phyloP scores from a whole-genome alignment of 1,284 basidiomycete genomes.

The Xerocomus amazonicus region DNA sequence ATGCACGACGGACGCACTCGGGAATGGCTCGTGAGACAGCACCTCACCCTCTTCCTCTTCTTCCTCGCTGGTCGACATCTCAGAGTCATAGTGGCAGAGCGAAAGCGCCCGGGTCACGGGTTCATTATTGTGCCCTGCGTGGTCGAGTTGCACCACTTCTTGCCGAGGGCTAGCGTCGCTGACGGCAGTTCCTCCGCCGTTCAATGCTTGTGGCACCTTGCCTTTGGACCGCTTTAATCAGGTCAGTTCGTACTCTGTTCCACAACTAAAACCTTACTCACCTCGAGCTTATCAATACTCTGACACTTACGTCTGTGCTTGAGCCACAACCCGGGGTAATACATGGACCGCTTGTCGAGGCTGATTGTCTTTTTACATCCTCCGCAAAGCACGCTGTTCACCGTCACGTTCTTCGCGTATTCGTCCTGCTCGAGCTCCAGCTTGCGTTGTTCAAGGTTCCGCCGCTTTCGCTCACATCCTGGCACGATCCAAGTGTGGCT shows the following conservation, averaged over 20 bases:
- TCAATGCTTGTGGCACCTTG: background rate
- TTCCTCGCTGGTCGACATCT: slow-evolving; percentile 13
- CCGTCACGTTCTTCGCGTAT: slow-evolving; percentile 23
- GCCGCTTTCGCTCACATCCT: slow-evolving; percentile 31
- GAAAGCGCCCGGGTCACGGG: background rate
- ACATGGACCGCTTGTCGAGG: slow-evolving; percentile 33
- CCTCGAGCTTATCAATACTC: slow-evolving; percentile 24
- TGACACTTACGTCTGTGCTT: slow-evolving; percentile 29
- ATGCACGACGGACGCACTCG: slow-evolving; percentile 20
- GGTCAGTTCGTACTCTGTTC: slow-evolving; percentile 11
- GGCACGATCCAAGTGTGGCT: slow-evolving; percentile 11
- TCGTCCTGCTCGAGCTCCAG: slow-evolving; percentile 29
- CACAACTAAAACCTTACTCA: slow-evolving; percentile 14
- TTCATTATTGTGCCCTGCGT: background rate
- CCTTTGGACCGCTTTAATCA: slow-evolving; percentile 16
- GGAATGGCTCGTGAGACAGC: slow-evolving; percentile 19
- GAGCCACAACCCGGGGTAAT: slow-evolving; percentile 33
- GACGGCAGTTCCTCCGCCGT: slow-evolving; percentile 1
- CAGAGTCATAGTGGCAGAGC: slow-evolving; percentile 3
- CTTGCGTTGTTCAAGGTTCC: slow-evolving; percentile 28
- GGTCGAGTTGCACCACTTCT: background rate
- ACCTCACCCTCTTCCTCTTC: slow-evolving; percentile 17
- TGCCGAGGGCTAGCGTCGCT: background rate
- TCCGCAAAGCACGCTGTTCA: slow-evolving; percentile 26
- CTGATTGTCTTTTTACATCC: slow-evolving; percentile 30